phyloP scores from a whole-genome alignment of 1,284 basidiomycete species.

The Boletus subluridellus region DNA sequence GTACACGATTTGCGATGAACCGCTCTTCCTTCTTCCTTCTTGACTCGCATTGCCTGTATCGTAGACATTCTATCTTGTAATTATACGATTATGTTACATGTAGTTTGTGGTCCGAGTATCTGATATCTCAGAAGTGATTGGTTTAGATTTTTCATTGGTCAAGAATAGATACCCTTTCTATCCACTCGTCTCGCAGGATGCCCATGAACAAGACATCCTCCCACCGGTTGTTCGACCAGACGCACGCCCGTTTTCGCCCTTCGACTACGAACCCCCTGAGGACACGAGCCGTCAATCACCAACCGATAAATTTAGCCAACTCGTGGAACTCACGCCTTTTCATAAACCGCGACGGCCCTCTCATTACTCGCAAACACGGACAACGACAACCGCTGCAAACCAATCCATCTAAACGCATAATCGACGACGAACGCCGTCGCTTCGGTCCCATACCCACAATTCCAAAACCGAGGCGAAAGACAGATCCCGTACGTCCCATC shows the following conservation, averaged over 20 bases:
- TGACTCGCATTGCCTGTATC: slow-evolving; percentile 1
- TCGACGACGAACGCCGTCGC: slow-evolving; percentile 33
- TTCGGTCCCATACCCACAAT: slow-evolving; percentile 37
- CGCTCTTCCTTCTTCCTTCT: neutral
- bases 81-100: neutral
- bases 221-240: slow-evolving; percentile 31
- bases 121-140: neutral
- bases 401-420: slow-evolving; percentile 34
- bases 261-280: slow-evolving; percentile 31
- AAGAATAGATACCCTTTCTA: slow-evolving; percentile 22
- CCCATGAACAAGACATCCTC: slow-evolving; percentile 33
- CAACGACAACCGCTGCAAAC: slow-evolving; percentile 36
- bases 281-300: neutral
- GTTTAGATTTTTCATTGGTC: slow-evolving; percentile 16
- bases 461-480: slow-evolving; percentile 32
- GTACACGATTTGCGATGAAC: neutral
- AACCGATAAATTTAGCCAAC: neutral
- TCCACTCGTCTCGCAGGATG: slow-evolving; percentile 33
- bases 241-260: slow-evolving; percentile 31
- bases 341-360: slow-evolving; percentile 34
- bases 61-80: slow-evolving; percentile 10
- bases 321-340: slow-evolving; percentile 31
- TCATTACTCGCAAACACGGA: slow-evolving; percentile 31
- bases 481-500: slow-evolving; percentile 35
- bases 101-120: neutral